phyloP scores from a whole-genome alignment of 257 asterid genomes.

The Orobanche coerulescens region DNA sequence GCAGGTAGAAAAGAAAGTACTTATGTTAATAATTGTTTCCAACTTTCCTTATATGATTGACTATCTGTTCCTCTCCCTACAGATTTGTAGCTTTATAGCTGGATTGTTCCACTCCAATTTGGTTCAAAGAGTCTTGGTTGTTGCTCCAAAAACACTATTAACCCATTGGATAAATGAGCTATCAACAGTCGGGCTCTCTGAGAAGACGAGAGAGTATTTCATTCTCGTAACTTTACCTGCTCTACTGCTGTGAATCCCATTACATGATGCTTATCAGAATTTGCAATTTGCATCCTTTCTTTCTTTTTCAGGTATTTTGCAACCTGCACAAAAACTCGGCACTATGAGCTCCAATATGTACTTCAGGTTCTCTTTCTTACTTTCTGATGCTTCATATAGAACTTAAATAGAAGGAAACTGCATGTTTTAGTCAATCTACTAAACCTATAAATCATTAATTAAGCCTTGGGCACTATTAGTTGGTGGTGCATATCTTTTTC shows the following conservation, averaged over 20 bases:
- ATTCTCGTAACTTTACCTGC: constrained; percentile 18
- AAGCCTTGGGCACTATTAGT: constrained; percentile 5
- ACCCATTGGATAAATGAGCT: constrained; percentile 88
- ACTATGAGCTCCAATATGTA: constrained; percentile 82
- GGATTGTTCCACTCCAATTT: constrained; percentile 74
- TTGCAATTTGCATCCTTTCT: constrained; percentile 15
- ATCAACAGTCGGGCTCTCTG: constrained; percentile 76
- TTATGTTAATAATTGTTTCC: constrained; percentile 1
- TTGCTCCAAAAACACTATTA: constrained; percentile 86
- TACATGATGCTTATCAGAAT: background rate
- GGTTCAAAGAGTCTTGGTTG: constrained; percentile 66
- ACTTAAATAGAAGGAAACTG: background rate
- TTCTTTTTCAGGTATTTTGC: constrained; percentile 61
- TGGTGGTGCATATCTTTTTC: background rate
- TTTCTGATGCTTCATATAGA: constrained; percentile 9
- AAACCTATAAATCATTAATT: constrained; percentile 3
- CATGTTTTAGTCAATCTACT: constrained; percentile 1
- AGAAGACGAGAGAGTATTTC: constrained; percentile 66
- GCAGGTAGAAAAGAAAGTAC: constrained; percentile 54
- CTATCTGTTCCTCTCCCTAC: constrained; percentile 18
- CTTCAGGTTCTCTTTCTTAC: constrained; percentile 59
- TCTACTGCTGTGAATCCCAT: constrained; percentile 6
- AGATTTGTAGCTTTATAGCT: constrained; percentile 81
- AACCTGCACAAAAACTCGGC: constrained; percentile 53
- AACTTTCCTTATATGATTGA: constrained; percentile 7